Conservation (phyloP, 2,329 filamentous ascomycete genomes). For the Pseudocercospora fijiensis region DNA sequence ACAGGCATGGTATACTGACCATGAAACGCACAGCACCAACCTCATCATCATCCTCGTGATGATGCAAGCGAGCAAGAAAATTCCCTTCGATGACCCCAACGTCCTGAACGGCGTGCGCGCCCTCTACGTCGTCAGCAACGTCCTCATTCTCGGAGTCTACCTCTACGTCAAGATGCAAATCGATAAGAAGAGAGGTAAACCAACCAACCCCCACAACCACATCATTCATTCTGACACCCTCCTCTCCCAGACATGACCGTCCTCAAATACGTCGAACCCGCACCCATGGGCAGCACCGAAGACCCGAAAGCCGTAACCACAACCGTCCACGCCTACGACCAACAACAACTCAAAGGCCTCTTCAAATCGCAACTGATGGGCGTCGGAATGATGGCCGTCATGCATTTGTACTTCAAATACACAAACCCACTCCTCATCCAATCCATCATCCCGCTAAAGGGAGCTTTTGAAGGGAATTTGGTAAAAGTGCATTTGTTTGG, state of each 20-base stretch:
- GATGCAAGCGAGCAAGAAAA: conserved; percentile 97
- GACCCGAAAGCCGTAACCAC: conserved; percentile 96
- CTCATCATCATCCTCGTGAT: conserved; percentile 92
- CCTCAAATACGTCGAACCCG: conserved; percentile 96
- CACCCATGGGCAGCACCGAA: conserved; percentile 88
- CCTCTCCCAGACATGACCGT: conserved; percentile 76
- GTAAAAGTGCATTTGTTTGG: conserved; percentile 94
- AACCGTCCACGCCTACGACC: conserved; percentile 93
- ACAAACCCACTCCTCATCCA: conserved; percentile 98
- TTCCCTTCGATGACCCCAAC: conserved; percentile 87
- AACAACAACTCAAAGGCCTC: conserved; percentile 75
- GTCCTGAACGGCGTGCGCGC: conserved; percentile 64
- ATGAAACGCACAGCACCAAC: conserved; percentile 67
- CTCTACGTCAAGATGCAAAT: conserved; percentile 81
- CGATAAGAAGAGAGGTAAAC: conserved; percentile 93
- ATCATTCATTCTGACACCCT: neutral
- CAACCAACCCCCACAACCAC: neutral
- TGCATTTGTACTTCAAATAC: conserved; percentile 99
- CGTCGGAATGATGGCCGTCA: conserved; percentile 94
- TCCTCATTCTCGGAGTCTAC: conserved; percentile 83
- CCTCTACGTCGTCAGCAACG: conserved; percentile 67
- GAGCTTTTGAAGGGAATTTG: conserved; percentile 90
- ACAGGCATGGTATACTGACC: conserved; percentile 10
- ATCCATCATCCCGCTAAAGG: conserved; percentile 96
- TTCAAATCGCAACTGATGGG: conserved; percentile 95